phyloP scores from a whole-genome alignment of 139 green algal species.

The Dunaliella primolecta region DNA sequence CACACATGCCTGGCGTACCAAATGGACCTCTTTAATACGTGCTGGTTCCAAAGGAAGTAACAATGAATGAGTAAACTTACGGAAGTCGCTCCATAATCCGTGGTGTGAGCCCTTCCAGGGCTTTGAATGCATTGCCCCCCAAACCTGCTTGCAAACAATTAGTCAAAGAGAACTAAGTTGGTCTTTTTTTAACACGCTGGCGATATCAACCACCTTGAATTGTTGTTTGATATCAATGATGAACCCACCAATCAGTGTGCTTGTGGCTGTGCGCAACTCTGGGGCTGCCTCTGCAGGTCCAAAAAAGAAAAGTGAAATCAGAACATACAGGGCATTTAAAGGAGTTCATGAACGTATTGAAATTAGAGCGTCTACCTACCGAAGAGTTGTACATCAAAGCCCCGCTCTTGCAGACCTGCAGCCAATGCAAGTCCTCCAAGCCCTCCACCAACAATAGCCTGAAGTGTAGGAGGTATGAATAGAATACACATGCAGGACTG shows the following conservation, averaged over 20 bases:
- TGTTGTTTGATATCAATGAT: too few relatives aligned
- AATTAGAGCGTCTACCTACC: neutral
- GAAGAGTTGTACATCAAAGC: constrained; percentile 24
- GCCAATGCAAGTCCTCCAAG: constrained; percentile 48
- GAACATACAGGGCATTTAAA: neutral
- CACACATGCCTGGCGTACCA: neutral
- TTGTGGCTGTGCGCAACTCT: constrained; percentile 32
- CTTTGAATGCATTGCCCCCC: constrained; percentile 30
- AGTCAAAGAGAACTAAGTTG: too few relatives aligned
- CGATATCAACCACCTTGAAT: too few relatives aligned
- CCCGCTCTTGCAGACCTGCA: constrained; percentile 12
- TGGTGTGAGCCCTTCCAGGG: constrained; percentile 30
- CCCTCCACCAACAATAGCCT: constrained; percentile 36
- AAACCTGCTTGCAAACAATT: too few relatives aligned
- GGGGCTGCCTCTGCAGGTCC: constrained; percentile 28
- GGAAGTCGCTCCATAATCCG: constrained; percentile 16
- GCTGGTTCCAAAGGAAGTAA: neutral
- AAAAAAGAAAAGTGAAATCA: neutral
- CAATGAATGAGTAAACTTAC: constrained; percentile 5
- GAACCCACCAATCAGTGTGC: constrained; percentile 49
- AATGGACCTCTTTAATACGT: neutral
- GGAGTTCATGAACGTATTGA: neutral
- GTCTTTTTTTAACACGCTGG: too few relatives aligned
- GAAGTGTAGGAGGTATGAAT: too few relatives aligned
- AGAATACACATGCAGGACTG: too few relatives aligned